Percentiles rank a stretch among this genome's conserved stretches.
Conservation (phyloP, 2,329 filamentous ascomycete genomes). For the Aspergillus melleus region DNA sequence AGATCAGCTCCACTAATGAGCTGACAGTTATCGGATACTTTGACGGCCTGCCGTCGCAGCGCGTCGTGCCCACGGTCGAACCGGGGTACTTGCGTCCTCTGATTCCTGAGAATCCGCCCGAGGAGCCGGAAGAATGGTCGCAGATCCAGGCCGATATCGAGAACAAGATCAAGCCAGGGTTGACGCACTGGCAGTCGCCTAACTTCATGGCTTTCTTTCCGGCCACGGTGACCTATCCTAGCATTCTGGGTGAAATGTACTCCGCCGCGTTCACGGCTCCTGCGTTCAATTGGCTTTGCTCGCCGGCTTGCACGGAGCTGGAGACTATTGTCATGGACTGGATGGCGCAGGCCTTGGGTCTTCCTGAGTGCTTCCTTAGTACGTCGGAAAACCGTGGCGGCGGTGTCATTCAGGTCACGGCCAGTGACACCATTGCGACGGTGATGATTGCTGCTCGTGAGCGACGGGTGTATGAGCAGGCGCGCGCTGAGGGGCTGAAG, state of each 20-base stretch:
- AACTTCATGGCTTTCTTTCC: constrained; percentile 98
- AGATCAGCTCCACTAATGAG: neutral
- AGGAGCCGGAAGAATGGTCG: constrained; percentile 69
- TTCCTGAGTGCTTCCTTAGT: constrained; percentile 74
- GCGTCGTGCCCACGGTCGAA: constrained; percentile 73
- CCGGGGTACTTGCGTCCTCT: constrained; percentile 84
- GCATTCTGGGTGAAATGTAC: constrained; percentile 91
- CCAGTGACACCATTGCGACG: constrained; percentile 82
- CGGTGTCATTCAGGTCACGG: constrained; percentile 91
- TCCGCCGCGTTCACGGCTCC: constrained; percentile 83
- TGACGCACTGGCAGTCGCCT: constrained; percentile 93
- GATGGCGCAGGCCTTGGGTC: constrained; percentile 72
- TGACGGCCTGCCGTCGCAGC: constrained; percentile 67
- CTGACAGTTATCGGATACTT: constrained; percentile 77
- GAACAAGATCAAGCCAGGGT: constrained; percentile 80
- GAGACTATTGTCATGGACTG: constrained; percentile 93
- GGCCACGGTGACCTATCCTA: constrained; percentile 74
- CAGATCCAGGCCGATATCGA: constrained; percentile 82
- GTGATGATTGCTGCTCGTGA: constrained; percentile 86
- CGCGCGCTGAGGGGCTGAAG: constrained; percentile 49
- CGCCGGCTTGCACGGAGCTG: constrained; percentile 85
- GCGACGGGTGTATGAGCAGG: constrained; percentile 66
- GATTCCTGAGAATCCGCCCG: constrained; percentile 68
- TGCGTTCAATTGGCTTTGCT: constrained; percentile 97
- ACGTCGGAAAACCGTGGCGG: constrained; percentile 67